A percentile compares a stretch with the other conserved stretches of the same genome.
Conservation (phyloP, 768 basidiomycete genomes). For the Lactarius trivialis region DNA sequence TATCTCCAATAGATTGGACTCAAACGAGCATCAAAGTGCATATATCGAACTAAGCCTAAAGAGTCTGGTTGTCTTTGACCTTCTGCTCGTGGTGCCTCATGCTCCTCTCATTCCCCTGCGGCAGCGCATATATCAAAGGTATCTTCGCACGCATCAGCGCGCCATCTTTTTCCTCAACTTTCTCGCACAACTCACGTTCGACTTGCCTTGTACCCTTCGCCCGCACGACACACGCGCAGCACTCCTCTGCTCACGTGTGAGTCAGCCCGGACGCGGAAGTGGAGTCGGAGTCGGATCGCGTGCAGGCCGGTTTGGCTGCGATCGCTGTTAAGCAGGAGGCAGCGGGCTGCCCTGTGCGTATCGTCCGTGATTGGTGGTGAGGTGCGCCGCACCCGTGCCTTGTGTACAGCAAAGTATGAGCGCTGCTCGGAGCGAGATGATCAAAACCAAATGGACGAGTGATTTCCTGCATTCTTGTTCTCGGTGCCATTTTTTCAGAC, state of each 20-base stretch:
- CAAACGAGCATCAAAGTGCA: no score
- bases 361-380: not conserved
- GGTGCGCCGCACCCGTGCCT: not conserved
- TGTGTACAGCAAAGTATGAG: not conserved
- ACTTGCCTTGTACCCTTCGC: not conserved
- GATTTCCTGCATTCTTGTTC: not conserved
- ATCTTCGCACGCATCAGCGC: not conserved
- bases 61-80: no score
- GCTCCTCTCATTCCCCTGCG: not conserved
- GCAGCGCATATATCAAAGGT: conserved; percentile 1
- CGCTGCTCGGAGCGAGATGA: no score
- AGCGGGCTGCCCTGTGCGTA: not conserved
- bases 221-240: no score
- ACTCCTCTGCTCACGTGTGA: no score
- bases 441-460: not conserved
- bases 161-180: not conserved
- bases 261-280: no score
- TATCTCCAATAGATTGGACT: no score
- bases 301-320: not conserved
- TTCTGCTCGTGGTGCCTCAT: no score
- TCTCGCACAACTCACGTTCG: conserved; percentile 5
- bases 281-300: no score
- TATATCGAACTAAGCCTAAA: no score
- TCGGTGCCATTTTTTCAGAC: no score
- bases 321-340: not conserved